Evolutionary conservation across 2,329 filamentous ascomycete genomes (phyloP), one percentile per base, ranked within the genome.

Genomic region (Lecanicillium sp.): DNA sequence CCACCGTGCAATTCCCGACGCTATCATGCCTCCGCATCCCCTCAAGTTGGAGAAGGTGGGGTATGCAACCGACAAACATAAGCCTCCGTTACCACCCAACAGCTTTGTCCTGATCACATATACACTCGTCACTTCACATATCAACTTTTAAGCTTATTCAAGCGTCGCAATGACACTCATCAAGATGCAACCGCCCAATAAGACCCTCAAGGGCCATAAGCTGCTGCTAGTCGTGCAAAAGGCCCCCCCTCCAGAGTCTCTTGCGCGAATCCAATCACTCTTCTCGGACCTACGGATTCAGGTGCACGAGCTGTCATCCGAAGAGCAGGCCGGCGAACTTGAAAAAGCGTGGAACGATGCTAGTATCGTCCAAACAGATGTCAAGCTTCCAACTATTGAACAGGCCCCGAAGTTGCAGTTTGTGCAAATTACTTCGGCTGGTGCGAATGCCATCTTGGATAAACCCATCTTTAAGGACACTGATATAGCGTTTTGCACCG

Each of bases 351-450:
- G 70, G 67, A 53, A 59, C 18, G 55, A 65, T 9, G 65, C 67
- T n/a, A 76, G 71, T 0, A 52, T 76, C 5, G 52, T 72, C 14
- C 42, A 73, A 20, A 67, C 68, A 1, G 59, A 64, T 8, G 54
- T 54, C 3, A 48, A 55, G 5, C 51, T 75, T 15, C 72, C 73
- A 1, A 52, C 56, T 0, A 48, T 51, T 4, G 63, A 65, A 7
- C 49, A 60, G 13, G 70, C 64, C 2, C 67, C 68, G 2, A 67
- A 64, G 19, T 51, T 78, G 43, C 59, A 70, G 48, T 67, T 70
- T 35, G 64, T 77, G 14, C 73, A 77, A 54, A 62, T 78, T 6
- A 58, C 63, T 16, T 73, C 67, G 39, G 74, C 74, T 2, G 74
- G 74, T 6, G 67, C 67, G 2, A 73, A 78, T 38, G 62, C 66